Evolutionary conservation across 257 asterid species (phyloP), one percentile per base, ranked within the genome.

Genomic region (Catharanthus roseus): DNA sequence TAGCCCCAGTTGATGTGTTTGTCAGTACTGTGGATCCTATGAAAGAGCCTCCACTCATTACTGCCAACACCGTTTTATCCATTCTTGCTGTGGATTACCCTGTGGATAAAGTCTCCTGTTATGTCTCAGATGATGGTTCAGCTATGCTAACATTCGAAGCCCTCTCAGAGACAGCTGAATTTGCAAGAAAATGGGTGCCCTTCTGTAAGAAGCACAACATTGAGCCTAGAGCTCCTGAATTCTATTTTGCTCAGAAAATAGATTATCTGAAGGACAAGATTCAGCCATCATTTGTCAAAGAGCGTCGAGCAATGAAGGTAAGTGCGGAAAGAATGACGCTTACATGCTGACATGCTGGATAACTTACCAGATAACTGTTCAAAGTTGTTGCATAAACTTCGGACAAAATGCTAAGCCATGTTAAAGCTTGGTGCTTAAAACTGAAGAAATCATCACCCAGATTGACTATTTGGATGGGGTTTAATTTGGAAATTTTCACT

Each of bases 241-340:
- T 89, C 87, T 92, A 92, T 77, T 92, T 92, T 72, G 92, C 90
- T 72, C 89, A 77, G 77, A 92, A 87, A 78, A 86, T 90, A 23
- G 97, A 92, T 81, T 92, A 92, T 75, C 79, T 90, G 84, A 89
- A 79, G 74, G 90, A 92, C 82, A 92, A 90, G 72, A 86, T 88
- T 5, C 85, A 92, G 63, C 90, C 98, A 1, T 70, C 82, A 18
- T 92, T 92, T 77, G 96, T 90, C 77, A 85, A 90, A 85, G 96
- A 92, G 81, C 96, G 98, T 5, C 93, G 98, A 54, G 92, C 96
- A 62, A 92, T 92, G 88, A 92, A 92, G 98, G 96, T 87, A 63
- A n/a, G 57, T 21, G 26, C 24, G 55, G 64, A 44, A 26, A 51
- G 28, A 33, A 10, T 31, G 39, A 9, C 31, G 39, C 38, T 58